Evolutionary conservation across 805 yeast genomes (phyloP), one percentile per base, ranked within the genome.

Genomic region (Lipomyces lipofer): DNA sequence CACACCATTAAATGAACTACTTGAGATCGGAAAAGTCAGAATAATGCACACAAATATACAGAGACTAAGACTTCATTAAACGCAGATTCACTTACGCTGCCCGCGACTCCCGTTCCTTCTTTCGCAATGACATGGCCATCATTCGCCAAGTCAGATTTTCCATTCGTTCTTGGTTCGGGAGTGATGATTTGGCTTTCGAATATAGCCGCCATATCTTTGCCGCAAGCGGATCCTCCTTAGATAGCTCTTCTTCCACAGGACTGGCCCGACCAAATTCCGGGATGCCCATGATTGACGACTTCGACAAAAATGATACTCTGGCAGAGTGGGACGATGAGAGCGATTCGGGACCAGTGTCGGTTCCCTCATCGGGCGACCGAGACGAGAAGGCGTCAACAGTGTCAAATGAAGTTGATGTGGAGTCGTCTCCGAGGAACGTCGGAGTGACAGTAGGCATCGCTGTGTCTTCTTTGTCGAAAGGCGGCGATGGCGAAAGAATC

Each of bases 101-200:
- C 24, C 33, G 9, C 8, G 44, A 45, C 32, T 43, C 45, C 10
- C 48, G 47, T 33, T 54, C 56, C 38, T 52, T 51, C 52, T 48
- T 54, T 29, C 61, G 58, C 13, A 63, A 50, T 24, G 60, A 53
- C 63, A 85, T 73, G 42, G 77, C 80, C 91, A 89, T 85, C 81
- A 89, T 78, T 55, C 97, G 73, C 96, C 96, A 89, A 8, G 95
- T 83, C 51, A 89, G 70, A 67, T 90, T 90, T 65, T 86, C 88
- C 83, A 90, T 85, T 47, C 97, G 74, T 25, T 81, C 78, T 51
- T 80, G 78, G 67, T 87, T 83, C 0, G 96, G 95, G 38, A 90
- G 71, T 10, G 84, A 76, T 9, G 87, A 83, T 60, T 81, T 82
- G 13, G 95, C 95, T 60, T 79, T 80, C 48, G 85, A 76, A 70